Conservation (phyloP, 2,329 filamentous ascomycete species). For the Sclerotinia trifoliorum region DNA sequence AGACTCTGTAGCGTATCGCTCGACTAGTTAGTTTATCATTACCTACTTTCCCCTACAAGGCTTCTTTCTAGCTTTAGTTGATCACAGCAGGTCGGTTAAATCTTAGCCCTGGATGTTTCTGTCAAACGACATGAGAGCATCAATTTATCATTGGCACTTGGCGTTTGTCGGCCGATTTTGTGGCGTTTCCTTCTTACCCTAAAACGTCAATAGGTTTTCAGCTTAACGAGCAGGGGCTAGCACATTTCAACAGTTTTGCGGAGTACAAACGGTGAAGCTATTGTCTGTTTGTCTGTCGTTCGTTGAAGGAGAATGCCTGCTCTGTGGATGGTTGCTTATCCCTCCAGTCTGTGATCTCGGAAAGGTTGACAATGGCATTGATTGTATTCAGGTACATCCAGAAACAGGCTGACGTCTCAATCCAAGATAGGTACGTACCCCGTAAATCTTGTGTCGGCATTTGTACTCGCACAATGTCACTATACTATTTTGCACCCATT, state of each 20-base stretch:
- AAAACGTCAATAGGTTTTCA: not conserved
- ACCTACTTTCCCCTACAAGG: not conserved
- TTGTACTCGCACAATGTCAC: not conserved
- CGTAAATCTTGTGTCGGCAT: not conserved
- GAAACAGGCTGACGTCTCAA: not conserved
- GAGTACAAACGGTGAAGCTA: not conserved
- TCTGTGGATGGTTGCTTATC: conserved; percentile 1
- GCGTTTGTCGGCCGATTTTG: not conserved
- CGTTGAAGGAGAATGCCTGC: not conserved
- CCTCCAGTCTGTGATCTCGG: not conserved
- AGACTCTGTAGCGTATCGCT: not conserved
- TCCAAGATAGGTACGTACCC: not conserved
- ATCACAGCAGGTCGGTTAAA: not conserved
- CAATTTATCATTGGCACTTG: conserved; percentile 1
- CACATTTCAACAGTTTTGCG: not conserved
- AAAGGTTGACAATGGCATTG: not conserved
- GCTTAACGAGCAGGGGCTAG: not conserved
- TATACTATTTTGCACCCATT: not conserved
- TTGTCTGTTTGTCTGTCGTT: not conserved
- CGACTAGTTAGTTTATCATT: not conserved
- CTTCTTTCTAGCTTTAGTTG: not conserved
- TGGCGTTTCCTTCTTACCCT: not conserved
- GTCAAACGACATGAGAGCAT: not conserved
- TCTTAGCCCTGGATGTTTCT: not conserved
- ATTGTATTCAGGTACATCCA: not conserved